Evolutionary conservation across 805 yeast species (phyloP).

Genomic region (Kodamaea nitidulidarum): DNA sequence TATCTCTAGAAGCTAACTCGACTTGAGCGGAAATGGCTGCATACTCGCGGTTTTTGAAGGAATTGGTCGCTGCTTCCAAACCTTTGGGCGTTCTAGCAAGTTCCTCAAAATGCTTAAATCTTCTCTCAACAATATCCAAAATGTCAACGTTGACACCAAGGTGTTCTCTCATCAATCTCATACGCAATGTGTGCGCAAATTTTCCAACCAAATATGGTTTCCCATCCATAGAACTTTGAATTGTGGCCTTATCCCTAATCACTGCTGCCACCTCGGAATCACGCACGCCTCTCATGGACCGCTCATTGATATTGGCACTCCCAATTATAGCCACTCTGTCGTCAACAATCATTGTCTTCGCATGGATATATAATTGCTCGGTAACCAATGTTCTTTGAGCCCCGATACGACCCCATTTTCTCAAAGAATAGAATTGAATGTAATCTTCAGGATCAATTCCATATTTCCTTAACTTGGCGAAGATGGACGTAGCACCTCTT

Average conservation of each 20-base stretch:
- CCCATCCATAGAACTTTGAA: slow-evolving; percentile 76
- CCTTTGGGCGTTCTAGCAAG: slow-evolving; percentile 44
- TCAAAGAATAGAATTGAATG: slow-evolving; percentile 82
- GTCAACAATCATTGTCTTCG: slow-evolving; percentile 87
- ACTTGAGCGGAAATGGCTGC: slow-evolving; percentile 59
- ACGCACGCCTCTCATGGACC: slow-evolving; percentile 91
- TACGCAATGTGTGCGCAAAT: slow-evolving; percentile 84
- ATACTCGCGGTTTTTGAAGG: slow-evolving; percentile 31
- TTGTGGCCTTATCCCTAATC: slow-evolving; percentile 74
- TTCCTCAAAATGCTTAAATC: slow-evolving; percentile 49
- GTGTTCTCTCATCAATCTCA: slow-evolving; percentile 95
- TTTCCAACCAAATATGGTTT: slow-evolving; percentile 74
- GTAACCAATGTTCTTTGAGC: slow-evolving; percentile 68
- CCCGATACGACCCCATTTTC: slow-evolving; percentile 96
- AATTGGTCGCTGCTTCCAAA: slow-evolving; percentile 41
- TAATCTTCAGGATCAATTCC: slow-evolving; percentile 90
- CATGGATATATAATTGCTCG: slow-evolving; percentile 92
- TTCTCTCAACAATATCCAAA: slow-evolving; percentile 74
- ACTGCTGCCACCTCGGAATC: slow-evolving; percentile 94
- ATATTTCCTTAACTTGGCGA: slow-evolving; percentile 69
- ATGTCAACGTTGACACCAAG: slow-evolving; percentile 89
- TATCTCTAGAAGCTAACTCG: slow-evolving; percentile 69
- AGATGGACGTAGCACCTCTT: slow-evolving; percentile 83
- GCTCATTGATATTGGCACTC: slow-evolving; percentile 93
- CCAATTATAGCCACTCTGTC: slow-evolving; percentile 93